phyloP scores from a whole-genome alignment of 495 filamentous ascomycete genomes.

The Rusavskia elegans region DNA sequence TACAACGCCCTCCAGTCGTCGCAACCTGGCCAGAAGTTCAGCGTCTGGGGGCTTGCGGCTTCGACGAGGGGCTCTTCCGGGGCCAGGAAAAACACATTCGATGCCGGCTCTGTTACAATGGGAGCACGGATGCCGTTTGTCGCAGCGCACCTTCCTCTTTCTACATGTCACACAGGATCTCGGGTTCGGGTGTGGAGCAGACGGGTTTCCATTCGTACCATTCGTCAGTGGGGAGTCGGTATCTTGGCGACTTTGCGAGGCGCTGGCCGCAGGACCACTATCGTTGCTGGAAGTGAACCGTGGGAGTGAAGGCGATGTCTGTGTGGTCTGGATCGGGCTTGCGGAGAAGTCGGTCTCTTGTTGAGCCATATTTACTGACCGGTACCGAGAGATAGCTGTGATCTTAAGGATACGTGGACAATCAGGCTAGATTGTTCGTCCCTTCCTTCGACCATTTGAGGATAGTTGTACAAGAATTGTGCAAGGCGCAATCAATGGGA shows the following conservation, averaged over 20 bases:
- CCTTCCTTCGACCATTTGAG: too few relatives aligned
- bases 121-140: slow-evolving; percentile 68
- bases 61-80: slow-evolving; percentile 62
- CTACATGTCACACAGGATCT: slow-evolving; percentile 77
- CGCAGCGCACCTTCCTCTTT: slow-evolving; percentile 72
- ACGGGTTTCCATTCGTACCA: not conserved
- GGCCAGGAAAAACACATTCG: slow-evolving; percentile 72
- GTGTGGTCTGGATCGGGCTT: not conserved
- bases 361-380: not conserved
- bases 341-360: not conserved
- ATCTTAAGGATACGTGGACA: too few relatives aligned
- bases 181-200: slow-evolving; percentile 26
- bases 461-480: too few relatives aligned
- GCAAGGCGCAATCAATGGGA: too few relatives aligned
- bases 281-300: not conserved
- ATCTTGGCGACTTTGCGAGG: not conserved
- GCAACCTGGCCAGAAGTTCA: slow-evolving; percentile 61
- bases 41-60: slow-evolving; percentile 50
- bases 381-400: too few relatives aligned
- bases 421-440: too few relatives aligned
- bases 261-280: not conserved
- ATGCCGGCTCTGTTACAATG: slow-evolving; percentile 68
- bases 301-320: not conserved
- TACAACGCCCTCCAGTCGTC: slow-evolving; percentile 71
- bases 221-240: not conserved